Evolutionary conservation across 148 eudicot genomes (phyloP), one percentile per base, ranked within the genome.

Genomic region (Camellia sinensis): DNA sequence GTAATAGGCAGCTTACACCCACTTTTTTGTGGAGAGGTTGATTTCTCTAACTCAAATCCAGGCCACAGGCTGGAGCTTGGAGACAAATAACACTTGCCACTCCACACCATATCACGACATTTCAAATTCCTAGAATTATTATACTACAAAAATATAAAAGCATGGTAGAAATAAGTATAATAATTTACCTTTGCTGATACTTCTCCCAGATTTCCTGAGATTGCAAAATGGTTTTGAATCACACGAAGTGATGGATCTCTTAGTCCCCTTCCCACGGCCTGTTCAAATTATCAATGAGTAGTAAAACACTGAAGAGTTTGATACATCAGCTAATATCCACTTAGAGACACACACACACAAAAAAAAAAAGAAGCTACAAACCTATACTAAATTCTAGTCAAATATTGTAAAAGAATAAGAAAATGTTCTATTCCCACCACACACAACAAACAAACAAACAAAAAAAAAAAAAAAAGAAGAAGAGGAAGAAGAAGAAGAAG

Each of bases 261-360:
- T 72, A 96, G 89, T 66, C 99, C 99, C 85, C 98, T 93, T 53
- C 95, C 99, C 44, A 92, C 91, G 79, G 99, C 99, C 99, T 96
- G 87, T 69, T 73, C 68, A 78, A 63, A 76, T 63, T 44, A 53
- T n/a, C 73, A 63, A 64, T 3, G 3, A 19, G 71, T 1, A 54
- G 46, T 81, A n/a, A 57, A 21, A 57, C 59, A 5, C 0, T 41
- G 57, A 75, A n/a, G 3, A 29, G 7, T 71, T 19, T 63, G 14
- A 13, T 50, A 61, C 7, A 63, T 72, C 18, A 64, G 78, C 50
- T 9, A 62, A 70, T 37, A 80, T 21, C 18, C 61, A 44, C 56
- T 45, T 62, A 10, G 6, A 61, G 48, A 40, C 15, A 41, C n/a
- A 66, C 1, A 46, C 3, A 12, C 5, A 21, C 7, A 46, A 29